Evolutionary conservation across 2,329 filamentous ascomycete species (phyloP).

Genomic region (Trichoderma koningiopsis): DNA sequence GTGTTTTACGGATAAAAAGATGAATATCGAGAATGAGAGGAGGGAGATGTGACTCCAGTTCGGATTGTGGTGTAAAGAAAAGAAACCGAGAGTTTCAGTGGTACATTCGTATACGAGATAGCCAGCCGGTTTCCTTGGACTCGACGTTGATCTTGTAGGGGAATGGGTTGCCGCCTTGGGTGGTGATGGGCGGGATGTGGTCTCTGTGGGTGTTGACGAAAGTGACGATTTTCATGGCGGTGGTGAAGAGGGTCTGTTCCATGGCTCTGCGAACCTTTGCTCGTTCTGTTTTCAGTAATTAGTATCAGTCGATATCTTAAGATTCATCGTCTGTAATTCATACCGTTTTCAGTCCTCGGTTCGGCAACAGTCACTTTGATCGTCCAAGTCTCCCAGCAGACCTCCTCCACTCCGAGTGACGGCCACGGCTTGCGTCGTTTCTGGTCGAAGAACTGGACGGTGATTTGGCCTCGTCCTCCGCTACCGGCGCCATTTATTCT

Average conservation of each 20-base stretch:
- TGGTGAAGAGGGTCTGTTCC: constrained; percentile 84
- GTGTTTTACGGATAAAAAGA: background rate
- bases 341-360: constrained; percentile 84
- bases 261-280: constrained; percentile 87
- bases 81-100: constrained; percentile 37
- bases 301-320: background rate
- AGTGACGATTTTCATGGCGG: constrained; percentile 85
- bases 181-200: constrained; percentile 96
- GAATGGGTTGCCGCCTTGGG: constrained; percentile 90
- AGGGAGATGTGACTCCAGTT: background rate
- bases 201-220: constrained; percentile 88
- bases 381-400: constrained; percentile 97
- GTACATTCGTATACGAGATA: constrained; percentile 76
- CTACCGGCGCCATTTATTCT: constrained; percentile 35
- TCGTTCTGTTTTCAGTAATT: constrained; percentile 60
- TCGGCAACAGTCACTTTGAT: constrained; percentile 91
- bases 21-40: background rate
- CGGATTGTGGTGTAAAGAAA: background rate
- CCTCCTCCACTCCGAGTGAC: constrained; percentile 82
- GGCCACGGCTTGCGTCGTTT: constrained; percentile 79
- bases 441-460: constrained; percentile 94
- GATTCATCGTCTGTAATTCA: background rate
- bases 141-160: constrained; percentile 92
- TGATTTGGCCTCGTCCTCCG: constrained; percentile 74
- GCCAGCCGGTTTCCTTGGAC: constrained; percentile 75